Evolutionary conservation across 768 basidiomycete species (phyloP).

Genomic region (Hericium coralloides): DNA sequence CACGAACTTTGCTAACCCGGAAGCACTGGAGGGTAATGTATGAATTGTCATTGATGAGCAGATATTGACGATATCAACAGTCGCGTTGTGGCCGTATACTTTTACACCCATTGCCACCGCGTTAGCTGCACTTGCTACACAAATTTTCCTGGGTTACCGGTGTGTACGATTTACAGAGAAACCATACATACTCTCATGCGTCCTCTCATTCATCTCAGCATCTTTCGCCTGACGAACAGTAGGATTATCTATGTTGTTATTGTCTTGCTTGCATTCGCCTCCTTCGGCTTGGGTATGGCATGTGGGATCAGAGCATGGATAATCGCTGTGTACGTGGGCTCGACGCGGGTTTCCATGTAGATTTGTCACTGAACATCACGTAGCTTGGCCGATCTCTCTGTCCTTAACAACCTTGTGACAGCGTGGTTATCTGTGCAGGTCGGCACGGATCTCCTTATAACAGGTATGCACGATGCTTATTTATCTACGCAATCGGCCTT

Average conservation of each 20-base stretch:
- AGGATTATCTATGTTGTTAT: conserved; percentile 5
- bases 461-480: conserved; percentile 22
- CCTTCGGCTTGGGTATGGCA: conserved; percentile 35
- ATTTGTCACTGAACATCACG: not conserved
- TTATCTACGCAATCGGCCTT: not conserved
- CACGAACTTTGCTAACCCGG: not conserved
- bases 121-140: conserved; percentile 40
- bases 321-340: conserved; percentile 26
- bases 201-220: not conserved
- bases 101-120: conserved; percentile 41
- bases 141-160: conserved; percentile 24
- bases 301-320: conserved; percentile 36
- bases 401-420: conserved; percentile 33
- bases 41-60: not conserved
- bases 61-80: conserved; percentile 1
- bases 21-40: not conserved
- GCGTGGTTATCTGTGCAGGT: conserved; percentile 42
- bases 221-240: not conserved
- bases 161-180: not conserved
- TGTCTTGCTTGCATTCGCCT: conserved; percentile 30
- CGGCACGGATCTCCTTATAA: conserved; percentile 34
- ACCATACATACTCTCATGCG: not conserved
- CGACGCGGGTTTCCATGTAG: not conserved
- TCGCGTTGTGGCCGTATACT: conserved; percentile 34
- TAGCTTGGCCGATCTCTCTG: conserved; percentile 34